Evolutionary conservation across 345 rosid species (phyloP).

Genomic region (Eucalyptus shirleyi): DNA sequence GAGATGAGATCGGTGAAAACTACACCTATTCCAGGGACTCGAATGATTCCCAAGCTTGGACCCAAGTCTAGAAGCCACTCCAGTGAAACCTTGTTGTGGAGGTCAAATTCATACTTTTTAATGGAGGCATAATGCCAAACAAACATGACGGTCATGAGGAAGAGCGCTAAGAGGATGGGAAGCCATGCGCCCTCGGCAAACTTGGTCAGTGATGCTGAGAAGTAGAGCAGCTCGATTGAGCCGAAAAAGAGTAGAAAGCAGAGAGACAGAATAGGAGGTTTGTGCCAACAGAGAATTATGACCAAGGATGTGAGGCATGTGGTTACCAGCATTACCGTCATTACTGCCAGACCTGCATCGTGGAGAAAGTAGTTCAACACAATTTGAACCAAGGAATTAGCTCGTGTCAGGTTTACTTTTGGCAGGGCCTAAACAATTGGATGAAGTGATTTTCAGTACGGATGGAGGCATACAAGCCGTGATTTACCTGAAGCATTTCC

Average conservation of each 20-base stretch:
- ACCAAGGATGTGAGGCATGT: slow-evolving; percentile 92
- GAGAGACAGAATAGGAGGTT: slow-evolving; percentile 69
- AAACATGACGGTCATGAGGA: slow-evolving; percentile 86
- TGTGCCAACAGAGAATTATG: slow-evolving; percentile 89
- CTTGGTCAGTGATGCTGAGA: slow-evolving; percentile 96
- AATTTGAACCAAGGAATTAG: background rate
- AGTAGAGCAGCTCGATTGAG: slow-evolving; percentile 80
- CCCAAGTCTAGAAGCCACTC: slow-evolving; percentile 98
- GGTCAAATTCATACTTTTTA: slow-evolving; percentile 87
- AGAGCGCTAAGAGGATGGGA: slow-evolving; percentile 85
- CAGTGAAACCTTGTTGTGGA: slow-evolving; percentile 90
- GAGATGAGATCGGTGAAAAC: slow-evolving; percentile 93
- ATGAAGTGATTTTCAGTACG: background rate
- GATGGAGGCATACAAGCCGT: background rate
- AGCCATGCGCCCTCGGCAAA: slow-evolving; percentile 99
- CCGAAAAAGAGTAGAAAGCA: slow-evolving; percentile 78
- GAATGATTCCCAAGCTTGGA: slow-evolving; percentile 78
- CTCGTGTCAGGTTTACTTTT: background rate
- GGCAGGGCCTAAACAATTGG: background rate
- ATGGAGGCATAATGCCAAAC: slow-evolving; percentile 95
- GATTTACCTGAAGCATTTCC: slow-evolving; percentile 91
- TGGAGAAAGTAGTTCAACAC: background rate
- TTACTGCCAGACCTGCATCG: slow-evolving; percentile 85
- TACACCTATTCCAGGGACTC: slow-evolving; percentile 93
- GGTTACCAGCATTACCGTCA: slow-evolving; percentile 98